Evolutionary conservation across 2,329 filamentous ascomycete species (phyloP), one percentile per base, ranked within the genome.

Genomic region (Ambrosiella beaveri): DNA sequence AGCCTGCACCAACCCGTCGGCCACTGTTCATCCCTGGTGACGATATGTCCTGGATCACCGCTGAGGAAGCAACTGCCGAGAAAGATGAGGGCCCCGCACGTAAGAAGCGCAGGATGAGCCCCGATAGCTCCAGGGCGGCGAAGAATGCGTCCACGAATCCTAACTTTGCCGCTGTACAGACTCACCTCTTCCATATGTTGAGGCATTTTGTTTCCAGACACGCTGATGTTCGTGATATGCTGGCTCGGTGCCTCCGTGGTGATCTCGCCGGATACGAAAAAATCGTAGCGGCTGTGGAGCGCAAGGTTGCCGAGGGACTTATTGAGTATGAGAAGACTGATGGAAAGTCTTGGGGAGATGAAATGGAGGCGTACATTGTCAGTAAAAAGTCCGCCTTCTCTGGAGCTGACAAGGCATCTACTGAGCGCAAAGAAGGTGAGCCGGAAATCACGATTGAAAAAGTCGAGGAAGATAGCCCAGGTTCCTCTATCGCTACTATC

Each of bases 121-220:
- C 57, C 3, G 38, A 36, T 13, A 36, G 40, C 9, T 70, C 36
- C 57, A 61, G 52, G 60, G 53, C 58, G 7, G 47, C 37, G 2
- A 59, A 60, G 45, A 60, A 57, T 4, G 57, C 56, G 57, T 59
- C 57, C 62, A 56, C 39, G 64, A 68, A 63, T 57, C 61, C 64
- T 55, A 97, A 93, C 68, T 74, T 95, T 53, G 75, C 79, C 9
- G 82, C 82, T 39, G 87, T 96, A 76, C 90, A 97, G 69, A 82
- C 88, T 0, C 93, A 98, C 69, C 79, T 96, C 49, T 98, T 98
- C 74, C 86, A 95, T 68, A 78, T 98, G 35, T 78, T 97, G 19
- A 80, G 91, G 13, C 83, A 91, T 38, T 78, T 97, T 27, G 82
- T 98, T 39, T 75, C 82, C 1, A 78, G 76, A 62, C 86, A 96